Evolutionary conservation across 2,329 filamentous ascomycete species (phyloP).

Genomic region (Colletotrichum salicis): DNA sequence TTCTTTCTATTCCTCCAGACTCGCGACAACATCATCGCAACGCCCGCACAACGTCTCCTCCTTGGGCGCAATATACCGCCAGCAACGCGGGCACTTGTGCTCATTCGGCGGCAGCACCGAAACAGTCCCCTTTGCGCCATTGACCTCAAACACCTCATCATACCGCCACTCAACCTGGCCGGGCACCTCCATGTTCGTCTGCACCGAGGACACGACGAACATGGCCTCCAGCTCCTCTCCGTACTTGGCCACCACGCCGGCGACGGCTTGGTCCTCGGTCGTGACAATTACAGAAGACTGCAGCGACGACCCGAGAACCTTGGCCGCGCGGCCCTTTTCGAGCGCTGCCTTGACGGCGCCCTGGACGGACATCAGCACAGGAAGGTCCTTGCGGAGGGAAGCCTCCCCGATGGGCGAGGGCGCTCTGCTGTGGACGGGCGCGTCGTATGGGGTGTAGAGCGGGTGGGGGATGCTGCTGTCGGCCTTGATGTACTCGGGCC

Average conservation of each 20-base stretch:
- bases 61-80: slow-evolving; percentile 81
- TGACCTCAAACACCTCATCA: slow-evolving; percentile 54
- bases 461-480: slow-evolving; percentile 50
- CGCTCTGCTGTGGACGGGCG: slow-evolving; percentile 53
- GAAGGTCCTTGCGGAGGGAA: slow-evolving; percentile 54
- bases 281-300: slow-evolving; percentile 76
- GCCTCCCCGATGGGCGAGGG: slow-evolving; percentile 52
- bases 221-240: slow-evolving; percentile 67
- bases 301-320: slow-evolving; percentile 82
- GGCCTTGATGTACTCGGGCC: slow-evolving; percentile 71
- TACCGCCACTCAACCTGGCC: slow-evolving; percentile 52
- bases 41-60: slow-evolving; percentile 76
- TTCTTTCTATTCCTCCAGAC: slow-evolving; percentile 15
- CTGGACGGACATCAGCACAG: slow-evolving; percentile 65
- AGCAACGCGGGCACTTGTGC: slow-evolving; percentile 87
- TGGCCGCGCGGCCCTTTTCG: slow-evolving; percentile 77
- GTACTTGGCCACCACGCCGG: slow-evolving; percentile 51
- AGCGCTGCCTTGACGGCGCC: slow-evolving; percentile 78
- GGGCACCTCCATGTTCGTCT: slow-evolving; percentile 52
- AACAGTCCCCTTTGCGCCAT: slow-evolving; percentile 49
- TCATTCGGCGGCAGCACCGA: slow-evolving; percentile 60
- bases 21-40: slow-evolving; percentile 73
- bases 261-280: slow-evolving; percentile 50
- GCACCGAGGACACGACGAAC: slow-evolving; percentile 76
- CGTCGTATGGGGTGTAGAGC: slow-evolving; percentile 58